Evolutionary conservation across 495 filamentous ascomycete genomes (phyloP), one percentile per base, ranked within the genome.

Genomic region (Apiosordaria backusii): DNA sequence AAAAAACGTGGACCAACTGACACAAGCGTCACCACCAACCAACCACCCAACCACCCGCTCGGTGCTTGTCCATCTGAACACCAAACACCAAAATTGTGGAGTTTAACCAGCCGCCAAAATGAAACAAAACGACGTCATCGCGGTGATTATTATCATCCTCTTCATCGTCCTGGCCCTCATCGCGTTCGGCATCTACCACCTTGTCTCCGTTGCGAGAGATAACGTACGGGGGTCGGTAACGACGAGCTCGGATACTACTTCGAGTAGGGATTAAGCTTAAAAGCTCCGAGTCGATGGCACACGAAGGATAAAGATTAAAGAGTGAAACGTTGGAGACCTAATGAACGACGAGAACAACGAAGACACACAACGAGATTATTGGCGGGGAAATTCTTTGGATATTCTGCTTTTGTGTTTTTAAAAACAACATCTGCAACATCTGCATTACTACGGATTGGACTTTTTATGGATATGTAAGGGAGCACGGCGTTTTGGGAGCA

Each of bases 131-230:
- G 84, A 90, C 79, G 84, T 88, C 74, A 90, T 93, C 77, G 90
- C 89, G 35, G 84, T 93, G 75, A 93, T 93, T 78, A 88, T 93
- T 77, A 91, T 93, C 78, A 70, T 92, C 52, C 84, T 93, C 67
- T 92, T 92, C 78, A 75, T 92, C 75, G 74, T 92, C 57, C 85
- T 93, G 25, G 88, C 87, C 53, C 77, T 87, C 66, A 87, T 88
- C 67, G 88, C 84, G 52, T 90, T 88, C 72, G 84, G 82, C 63
- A 91, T 92, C 79, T 92, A 87, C 74, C 76, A 77, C 59, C 76
- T 87, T 24, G 83, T 85, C 68, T 79, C 75, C 69, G 67, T 83
- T 4, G 83, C 83, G 27, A 69, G 83, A 18, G 70, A 73, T 18
- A 75, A 79, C 65, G 78, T 79, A 60, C 67, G 58, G 62, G 74